A percentile compares a stretch with the other conserved stretches of the same genome.
Conservation (phyloP, 2,329 filamentous ascomycete genomes). For the Trichophyton equinum region DNA sequence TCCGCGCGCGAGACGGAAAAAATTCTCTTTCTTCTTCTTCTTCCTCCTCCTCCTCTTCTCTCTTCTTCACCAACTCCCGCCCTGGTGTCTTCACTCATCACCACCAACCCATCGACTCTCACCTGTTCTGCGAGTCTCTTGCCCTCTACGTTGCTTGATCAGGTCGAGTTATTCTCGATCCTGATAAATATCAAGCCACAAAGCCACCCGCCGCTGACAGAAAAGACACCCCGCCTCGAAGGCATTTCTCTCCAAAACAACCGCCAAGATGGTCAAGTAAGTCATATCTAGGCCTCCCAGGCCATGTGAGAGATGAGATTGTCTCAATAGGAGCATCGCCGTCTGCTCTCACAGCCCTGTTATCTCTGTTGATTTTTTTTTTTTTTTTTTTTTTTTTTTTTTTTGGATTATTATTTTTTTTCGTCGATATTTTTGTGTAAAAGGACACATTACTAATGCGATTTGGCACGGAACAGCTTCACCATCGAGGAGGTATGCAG, state of each 20-base stretch:
- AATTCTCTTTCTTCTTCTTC: conserved; percentile 15
- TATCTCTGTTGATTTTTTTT: not conserved
- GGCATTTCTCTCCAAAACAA: conserved; percentile 32
- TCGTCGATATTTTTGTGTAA: not conserved
- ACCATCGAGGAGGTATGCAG: conserved; percentile 73
- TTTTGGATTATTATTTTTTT: not conserved
- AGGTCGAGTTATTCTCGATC: conserved; percentile 36
- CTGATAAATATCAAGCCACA: conserved; percentile 21
- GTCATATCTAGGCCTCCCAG: conserved; percentile 32
- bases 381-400: too few species aligned
- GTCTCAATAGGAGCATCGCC: not conserved
- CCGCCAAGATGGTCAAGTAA: conserved; percentile 99
- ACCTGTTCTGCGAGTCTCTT: too few species aligned
- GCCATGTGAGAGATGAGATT: not conserved
- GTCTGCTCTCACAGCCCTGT: not conserved
- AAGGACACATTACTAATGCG: not conserved
- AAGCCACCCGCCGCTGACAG: not conserved
- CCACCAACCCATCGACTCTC: not conserved
- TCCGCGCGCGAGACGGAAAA: conserved; percentile 2
- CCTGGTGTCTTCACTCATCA: conserved; percentile 12
- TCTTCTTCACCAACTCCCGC: conserved; percentile 13
- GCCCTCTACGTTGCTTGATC: conserved; percentile 9
- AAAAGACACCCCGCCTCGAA: conserved; percentile 29
- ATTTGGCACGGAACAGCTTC: conserved; percentile 53
- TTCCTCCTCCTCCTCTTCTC: conserved; percentile 19